Base-by-base conservation (phyloP, 495 filamentous ascomycete species). In the Xylaria nigripes region DNA sequence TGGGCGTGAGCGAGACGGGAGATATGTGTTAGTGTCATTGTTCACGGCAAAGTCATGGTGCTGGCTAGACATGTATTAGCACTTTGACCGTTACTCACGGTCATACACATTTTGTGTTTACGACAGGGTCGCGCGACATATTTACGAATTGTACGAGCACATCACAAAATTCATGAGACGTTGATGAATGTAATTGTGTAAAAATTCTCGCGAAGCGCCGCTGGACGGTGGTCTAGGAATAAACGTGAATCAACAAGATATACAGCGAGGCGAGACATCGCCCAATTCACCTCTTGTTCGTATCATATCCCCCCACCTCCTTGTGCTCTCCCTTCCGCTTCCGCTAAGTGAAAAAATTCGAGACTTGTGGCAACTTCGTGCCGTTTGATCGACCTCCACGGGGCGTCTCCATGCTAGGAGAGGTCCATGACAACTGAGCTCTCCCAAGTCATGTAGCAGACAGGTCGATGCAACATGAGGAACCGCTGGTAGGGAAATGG, bases 141-240 rank as follows among this genome's bases (percentile, higher is more conserved):
- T n/a, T n/a, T n/a, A n/a, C n/a, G n/a, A n/a, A n/a, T 30, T 30
- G 27, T 10, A 30, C 27, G 27, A 30, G 4, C 27, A 30, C 27
- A 30, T 30, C n/a, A n/a, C n/a, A n/a, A n/a, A n/a, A 9, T 4
- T 9, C 9, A 29, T 29, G 27, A 29, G 10, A 10, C 42, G 10
- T 3, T 2, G 6, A 0, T 29, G 32, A 41, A 21, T 32, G 24
- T 45, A 38, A 45, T 42, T 19, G 18, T 40, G 15, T 42, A 45
- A 47, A 10, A 54, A 60, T 60, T 62, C 59, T 56, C 50, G 46
- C 36, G 51, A 52, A 50, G 45, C 54, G 54, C 51, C 54, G 56
- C 50, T 54, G 60, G 54, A 38, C 49, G 55, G 36, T 47, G 45
- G 45, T 51, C 52, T 62, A 59, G 32, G 29, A 45, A 43, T 54